phyloP scores from a whole-genome alignment of 1,284 basidiomycete species.

The Flammula alnicola region DNA sequence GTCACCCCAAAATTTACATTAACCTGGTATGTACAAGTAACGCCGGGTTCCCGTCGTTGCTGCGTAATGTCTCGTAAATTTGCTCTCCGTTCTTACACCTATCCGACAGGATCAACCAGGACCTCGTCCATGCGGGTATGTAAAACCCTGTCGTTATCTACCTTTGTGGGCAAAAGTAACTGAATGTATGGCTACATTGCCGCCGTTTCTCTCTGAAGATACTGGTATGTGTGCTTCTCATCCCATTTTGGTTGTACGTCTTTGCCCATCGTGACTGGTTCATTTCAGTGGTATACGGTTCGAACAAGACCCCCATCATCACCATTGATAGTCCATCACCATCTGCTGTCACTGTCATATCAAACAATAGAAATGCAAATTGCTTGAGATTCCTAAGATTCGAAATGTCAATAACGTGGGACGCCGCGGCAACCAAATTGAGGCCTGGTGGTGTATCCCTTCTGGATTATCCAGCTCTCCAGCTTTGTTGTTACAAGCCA shows the following conservation, averaged over 20 bases:
- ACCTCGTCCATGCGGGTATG: conserved; percentile 79
- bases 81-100: conserved; percentile 15
- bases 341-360: conserved; percentile 15
- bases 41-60: not conserved
- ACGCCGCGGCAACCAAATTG: not conserved
- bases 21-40: conserved; percentile 73
- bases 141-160: conserved; percentile 20
- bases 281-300: conserved; percentile 79
- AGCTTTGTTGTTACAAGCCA: conserved; percentile 29
- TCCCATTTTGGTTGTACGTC: not conserved
- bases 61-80: not conserved
- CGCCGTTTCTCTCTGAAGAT: conserved; percentile 49
- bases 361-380: conserved; percentile 23
- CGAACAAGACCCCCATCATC: conserved; percentile 54
- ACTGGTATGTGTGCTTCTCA: conserved; percentile 68
- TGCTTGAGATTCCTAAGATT: conserved; percentile 1
- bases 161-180: conserved; percentile 20
- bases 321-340: conserved; percentile 39
- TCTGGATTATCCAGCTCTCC: conserved; percentile 23
- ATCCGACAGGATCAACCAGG: conserved; percentile 71
- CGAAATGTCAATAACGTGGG: not conserved
- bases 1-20: conserved; percentile 96
- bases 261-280: conserved; percentile 18
- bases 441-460: no score
- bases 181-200: conserved; percentile 14